These are phyloP conservation scores for Suaeda aralocaspica DNA, from an alignment of 148 eudicot species.

Conservation along the genomic window DNA sequence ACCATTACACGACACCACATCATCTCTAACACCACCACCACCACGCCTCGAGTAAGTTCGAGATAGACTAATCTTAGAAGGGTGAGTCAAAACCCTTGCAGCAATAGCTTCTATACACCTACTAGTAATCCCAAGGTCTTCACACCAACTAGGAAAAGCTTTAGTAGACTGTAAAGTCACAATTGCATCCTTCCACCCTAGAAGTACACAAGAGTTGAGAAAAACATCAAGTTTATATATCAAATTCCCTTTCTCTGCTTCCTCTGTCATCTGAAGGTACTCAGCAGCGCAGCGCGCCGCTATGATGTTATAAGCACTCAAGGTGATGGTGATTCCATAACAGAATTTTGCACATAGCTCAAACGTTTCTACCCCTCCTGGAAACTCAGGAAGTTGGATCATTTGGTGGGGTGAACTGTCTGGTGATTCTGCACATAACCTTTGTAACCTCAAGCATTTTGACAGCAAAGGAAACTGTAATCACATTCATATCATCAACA, in stretches of 20 bases:
- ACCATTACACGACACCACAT: slow-evolving; percentile 42
- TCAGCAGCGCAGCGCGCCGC: slow-evolving; percentile 71
- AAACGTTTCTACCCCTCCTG: slow-evolving; percentile 73
- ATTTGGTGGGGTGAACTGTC: slow-evolving; percentile 58
- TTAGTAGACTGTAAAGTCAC: slow-evolving; percentile 61
- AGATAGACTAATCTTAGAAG: slow-evolving; percentile 43
- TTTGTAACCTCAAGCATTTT: slow-evolving; percentile 68
- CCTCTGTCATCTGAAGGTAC: slow-evolving; percentile 87
- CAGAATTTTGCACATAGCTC: slow-evolving; percentile 93
- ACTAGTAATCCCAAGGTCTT: slow-evolving; percentile 66
- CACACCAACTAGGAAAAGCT: slow-evolving; percentile 52
- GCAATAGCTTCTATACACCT: slow-evolving; percentile 73
- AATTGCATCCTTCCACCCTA: slow-evolving; percentile 84
- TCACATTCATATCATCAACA: background rate
- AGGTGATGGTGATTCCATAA: slow-evolving; percentile 81
- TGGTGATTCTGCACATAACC: slow-evolving; percentile 52
- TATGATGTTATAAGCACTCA: slow-evolving; percentile 80
- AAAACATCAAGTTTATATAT: slow-evolving; percentile 71
- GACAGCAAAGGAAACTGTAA: slow-evolving; percentile 88
- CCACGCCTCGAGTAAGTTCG: slow-evolving; percentile 39
- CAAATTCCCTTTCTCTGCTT: slow-evolving; percentile 81
- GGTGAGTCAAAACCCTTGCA: slow-evolving; percentile 45
- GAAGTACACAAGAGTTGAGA: slow-evolving; percentile 74
- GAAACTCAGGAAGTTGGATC: slow-evolving; percentile 80
- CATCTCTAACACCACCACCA: slow-evolving; percentile 28